phyloP scores from a whole-genome alignment of 306 rosid genomes.

The Fragaria nilgerrensis region DNA sequence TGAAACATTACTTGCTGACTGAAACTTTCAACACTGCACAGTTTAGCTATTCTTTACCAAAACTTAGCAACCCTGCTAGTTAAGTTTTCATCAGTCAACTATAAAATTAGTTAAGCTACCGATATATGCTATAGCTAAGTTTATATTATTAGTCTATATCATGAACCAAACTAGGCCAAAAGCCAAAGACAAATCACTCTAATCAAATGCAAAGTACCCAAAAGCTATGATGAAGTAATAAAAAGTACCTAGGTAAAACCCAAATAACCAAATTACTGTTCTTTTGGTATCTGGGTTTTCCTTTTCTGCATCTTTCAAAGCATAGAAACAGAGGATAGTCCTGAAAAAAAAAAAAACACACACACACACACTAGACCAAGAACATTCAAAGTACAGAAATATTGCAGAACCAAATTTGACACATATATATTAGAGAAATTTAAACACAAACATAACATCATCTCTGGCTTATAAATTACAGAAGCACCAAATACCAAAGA shows the following conservation, averaged over 20 bases:
- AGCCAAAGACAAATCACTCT: neutral
- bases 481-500: neutral
- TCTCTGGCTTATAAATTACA: slow-evolving; percentile 24
- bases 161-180: neutral
- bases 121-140: neutral
- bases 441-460: neutral
- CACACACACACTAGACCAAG: neutral
- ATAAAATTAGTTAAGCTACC: slow-evolving; percentile 7
- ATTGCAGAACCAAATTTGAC: neutral
- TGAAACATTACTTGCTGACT: neutral
- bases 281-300: neutral
- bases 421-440: neutral
- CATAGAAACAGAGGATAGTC: neutral
- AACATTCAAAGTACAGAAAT: slow-evolving; percentile 7
- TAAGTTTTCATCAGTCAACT: neutral
- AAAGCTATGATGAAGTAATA: neutral
- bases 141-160: neutral
- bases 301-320: neutral
- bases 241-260: neutral
- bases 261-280: neutral
- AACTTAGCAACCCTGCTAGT: neutral
- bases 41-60: slow-evolving; percentile 11
- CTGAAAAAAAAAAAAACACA: too few species aligned
- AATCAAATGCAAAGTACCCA: neutral
- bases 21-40: neutral